Conservation (phyloP, 129 eudicot genomes). For the Pittosporum tobira region DNA sequence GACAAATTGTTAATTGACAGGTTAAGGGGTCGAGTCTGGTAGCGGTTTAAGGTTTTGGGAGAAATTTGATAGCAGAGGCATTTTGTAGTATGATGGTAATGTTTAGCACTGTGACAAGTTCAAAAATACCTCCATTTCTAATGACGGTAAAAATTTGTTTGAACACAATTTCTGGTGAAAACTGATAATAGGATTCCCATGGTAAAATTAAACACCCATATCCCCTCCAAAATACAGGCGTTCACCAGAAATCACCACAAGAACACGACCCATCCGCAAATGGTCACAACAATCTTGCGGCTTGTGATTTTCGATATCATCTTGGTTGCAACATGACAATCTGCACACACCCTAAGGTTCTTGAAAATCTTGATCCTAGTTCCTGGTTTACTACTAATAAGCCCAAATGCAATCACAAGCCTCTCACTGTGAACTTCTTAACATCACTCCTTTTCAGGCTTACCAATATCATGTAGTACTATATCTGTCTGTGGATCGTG, state of each 20-base stretch:
- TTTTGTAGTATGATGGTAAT: too few species aligned
- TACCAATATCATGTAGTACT: slow-evolving; percentile 45
- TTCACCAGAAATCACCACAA: slow-evolving; percentile 84
- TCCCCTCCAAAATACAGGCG: too few species aligned
- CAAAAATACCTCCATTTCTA: too few species aligned
- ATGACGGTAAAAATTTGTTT: too few species aligned
- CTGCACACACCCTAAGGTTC: slow-evolving; percentile 64
- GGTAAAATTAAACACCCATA: too few species aligned
- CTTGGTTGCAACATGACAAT: slow-evolving; percentile 66
- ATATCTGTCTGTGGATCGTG: slow-evolving; percentile 44
- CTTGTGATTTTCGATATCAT: slow-evolving; percentile 48
- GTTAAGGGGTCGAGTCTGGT: too few species aligned
- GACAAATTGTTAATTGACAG: too few species aligned
- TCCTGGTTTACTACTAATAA: slow-evolving; percentile 49
- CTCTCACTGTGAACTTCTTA: slow-evolving; percentile 74
- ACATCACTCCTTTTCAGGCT: slow-evolving; percentile 40
- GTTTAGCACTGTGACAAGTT: too few species aligned
- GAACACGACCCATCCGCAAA: slow-evolving; percentile 63
- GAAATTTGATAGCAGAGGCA: too few species aligned
- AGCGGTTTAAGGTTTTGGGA: too few species aligned
- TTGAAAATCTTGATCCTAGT: slow-evolving; percentile 54
- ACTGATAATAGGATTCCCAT: too few species aligned
- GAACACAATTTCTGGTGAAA: too few species aligned
- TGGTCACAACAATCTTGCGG: slow-evolving; percentile 53
- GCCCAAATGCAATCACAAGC: slow-evolving; percentile 72